These are phyloP conservation scores for Backusella macrospora DNA, from an alignment of 192 early-diverging fungal genomes.

Conservation along the genomic window DNA sequence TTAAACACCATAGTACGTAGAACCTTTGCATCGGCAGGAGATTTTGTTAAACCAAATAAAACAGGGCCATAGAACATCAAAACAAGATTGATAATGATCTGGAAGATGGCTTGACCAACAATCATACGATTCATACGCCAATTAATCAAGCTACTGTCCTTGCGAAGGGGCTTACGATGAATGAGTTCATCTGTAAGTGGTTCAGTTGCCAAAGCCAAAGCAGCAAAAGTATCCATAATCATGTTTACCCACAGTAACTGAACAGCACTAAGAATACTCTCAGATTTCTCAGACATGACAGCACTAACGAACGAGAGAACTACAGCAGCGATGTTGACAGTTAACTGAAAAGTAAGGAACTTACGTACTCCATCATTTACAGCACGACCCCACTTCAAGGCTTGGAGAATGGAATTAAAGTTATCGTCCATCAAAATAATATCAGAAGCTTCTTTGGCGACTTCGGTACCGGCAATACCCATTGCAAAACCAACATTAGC, in stretches of 20 bases:
- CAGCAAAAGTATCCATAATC: conserved; percentile 94
- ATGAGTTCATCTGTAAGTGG: conserved; percentile 85
- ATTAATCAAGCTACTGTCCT: conserved; percentile 79
- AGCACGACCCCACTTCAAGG: conserved; percentile 79
- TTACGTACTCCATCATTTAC: conserved; percentile 87
- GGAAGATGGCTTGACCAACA: conserved; percentile 87
- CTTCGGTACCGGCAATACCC: conserved; percentile 89
- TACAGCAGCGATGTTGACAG: conserved; percentile 82
- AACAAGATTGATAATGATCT: conserved; percentile 75
- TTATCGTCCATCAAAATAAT: conserved; percentile 91
- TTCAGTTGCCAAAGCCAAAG: conserved; percentile 91
- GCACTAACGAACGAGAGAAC: conserved; percentile 71
- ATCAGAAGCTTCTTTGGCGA: conserved; percentile 81
- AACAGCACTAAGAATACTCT: conserved; percentile 83
- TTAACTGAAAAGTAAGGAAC: conserved; percentile 86
- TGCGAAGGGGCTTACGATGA: conserved; percentile 73
- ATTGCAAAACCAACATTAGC: conserved; percentile 94
- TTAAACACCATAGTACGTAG: conserved; percentile 91
- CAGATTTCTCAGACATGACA: conserved; percentile 62
- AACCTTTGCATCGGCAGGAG: conserved; percentile 42
- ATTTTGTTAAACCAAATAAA: conserved; percentile 59
- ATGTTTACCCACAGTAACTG: conserved; percentile 96
- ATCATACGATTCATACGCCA: conserved; percentile 94
- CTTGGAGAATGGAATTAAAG: conserved; percentile 81
- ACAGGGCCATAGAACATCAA: conserved; percentile 59